Evolutionary conservation across 805 yeast species (phyloP), one percentile per base, ranked within the genome.

Genomic region (Zygosaccharomyces pseudorouxii): DNA sequence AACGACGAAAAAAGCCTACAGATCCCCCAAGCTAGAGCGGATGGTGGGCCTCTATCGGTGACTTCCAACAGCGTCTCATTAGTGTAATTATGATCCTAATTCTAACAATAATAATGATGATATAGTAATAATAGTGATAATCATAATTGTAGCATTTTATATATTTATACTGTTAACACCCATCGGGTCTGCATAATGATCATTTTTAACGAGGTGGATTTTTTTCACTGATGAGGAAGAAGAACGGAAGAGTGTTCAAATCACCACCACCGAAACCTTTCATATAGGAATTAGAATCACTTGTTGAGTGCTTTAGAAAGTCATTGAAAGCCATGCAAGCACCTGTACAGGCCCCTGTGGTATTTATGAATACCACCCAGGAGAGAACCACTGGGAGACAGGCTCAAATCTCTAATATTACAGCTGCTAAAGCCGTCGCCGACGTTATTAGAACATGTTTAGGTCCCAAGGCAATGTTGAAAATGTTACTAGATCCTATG

Each of bases 401-500:
- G 68, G 99, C 99, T 2, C 99, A 93, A 71, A 78, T 88, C 53
- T 87, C 97, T 53, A 95, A 93, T 66, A 92, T 93, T 71, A 89
- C 97, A 4, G 99, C 99, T 3, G 99, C 99, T n/a, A 93, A 93
- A 65, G 97, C 99, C 1, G 98, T 92, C 37, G 95, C 97, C 0
- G 99, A 93, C 69, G 92, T 93, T 63, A 89, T 93, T 60, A 80
- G 99, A 69, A 93, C 99, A 22, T 93, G 99, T 77, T 76, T 93
- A 52, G 99, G 99, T 16, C 99, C 99, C 46, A 92, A 92, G 69
- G 99, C 99, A 30, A 93, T 93, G 99, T 79, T 93, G 53, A 93
- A 93, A 73, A 92, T 93, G 98, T 76, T 93, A 47, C 75, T 93
- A 55, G 99, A 93, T 66, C 99, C 99, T 49, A 72, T 73, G 77